phyloP scores from a whole-genome alignment of 345 rosid genomes.

The Atalantia buxifolia region DNA sequence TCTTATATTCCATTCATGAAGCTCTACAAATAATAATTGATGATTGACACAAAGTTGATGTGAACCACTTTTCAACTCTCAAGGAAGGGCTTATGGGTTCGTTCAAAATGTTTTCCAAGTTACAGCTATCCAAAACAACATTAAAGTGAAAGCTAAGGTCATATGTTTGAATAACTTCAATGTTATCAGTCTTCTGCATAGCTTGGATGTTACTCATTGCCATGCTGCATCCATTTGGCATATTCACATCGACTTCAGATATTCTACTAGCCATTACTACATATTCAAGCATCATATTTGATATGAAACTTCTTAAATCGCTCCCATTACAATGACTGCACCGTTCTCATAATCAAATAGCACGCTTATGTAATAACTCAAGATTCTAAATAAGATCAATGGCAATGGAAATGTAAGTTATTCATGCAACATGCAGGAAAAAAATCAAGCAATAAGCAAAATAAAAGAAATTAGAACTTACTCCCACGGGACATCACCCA shows the following conservation, averaged over 20 bases:
- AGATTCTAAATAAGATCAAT: background rate
- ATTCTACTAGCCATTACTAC: background rate
- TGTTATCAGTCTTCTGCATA: too few species aligned
- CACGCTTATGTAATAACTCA: background rate
- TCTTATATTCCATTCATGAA: background rate
- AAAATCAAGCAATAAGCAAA: background rate
- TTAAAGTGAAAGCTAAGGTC: too few species aligned
- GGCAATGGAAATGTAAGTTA: background rate
- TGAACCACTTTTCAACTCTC: background rate
- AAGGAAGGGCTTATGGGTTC: too few species aligned
- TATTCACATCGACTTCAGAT: background rate
- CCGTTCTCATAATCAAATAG: background rate
- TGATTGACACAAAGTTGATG: background rate
- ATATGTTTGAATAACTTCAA: too few species aligned
- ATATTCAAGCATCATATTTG: background rate
- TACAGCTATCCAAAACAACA: too few species aligned
- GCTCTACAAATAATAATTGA: background rate
- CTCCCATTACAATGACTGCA: background rate
- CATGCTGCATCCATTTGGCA: background rate
- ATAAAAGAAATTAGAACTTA: constrained; percentile 30
- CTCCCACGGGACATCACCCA: constrained; percentile 82
- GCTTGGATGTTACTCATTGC: background rate
- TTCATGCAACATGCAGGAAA: background rate
- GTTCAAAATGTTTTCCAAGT: too few species aligned
- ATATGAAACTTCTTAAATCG: background rate